Conservation (phyloP, 192 early-diverging fungal genomes). For the Podila clonocystis region DNA sequence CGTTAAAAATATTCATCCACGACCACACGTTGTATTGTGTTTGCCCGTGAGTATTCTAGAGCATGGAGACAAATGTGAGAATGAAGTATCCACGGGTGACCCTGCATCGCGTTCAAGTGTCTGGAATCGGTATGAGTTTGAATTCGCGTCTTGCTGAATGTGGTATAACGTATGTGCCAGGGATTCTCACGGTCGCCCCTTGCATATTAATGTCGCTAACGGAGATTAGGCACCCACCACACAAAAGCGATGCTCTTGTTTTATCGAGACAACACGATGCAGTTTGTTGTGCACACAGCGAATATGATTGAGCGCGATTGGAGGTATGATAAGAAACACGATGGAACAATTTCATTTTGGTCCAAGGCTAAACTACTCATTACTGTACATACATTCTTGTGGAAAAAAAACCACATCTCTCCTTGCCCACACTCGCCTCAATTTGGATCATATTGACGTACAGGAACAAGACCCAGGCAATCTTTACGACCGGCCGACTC, state of each 20-base stretch:
- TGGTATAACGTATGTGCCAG: not conserved
- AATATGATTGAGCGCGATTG: conserved; percentile 72
- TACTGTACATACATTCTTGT: not conserved
- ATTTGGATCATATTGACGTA: no score
- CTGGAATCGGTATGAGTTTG: conserved; percentile 25
- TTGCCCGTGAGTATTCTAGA: conserved; percentile 4
- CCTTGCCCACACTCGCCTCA: no score
- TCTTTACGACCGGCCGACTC: conserved; percentile 60
- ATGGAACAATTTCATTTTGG: not conserved
- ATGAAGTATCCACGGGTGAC: conserved; percentile 13
- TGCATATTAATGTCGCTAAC: not conserved
- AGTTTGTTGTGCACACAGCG: conserved; percentile 70
- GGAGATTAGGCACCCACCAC: conserved; percentile 64
- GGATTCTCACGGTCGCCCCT: not conserved
- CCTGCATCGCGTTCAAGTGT: conserved; percentile 26
- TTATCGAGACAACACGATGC: conserved; percentile 54
- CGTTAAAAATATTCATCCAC: not conserved
- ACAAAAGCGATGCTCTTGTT: conserved; percentile 72
- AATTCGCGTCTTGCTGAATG: not conserved
- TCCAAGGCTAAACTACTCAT: not conserved
- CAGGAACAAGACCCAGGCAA: conserved; percentile 68
- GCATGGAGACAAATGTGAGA: conserved; percentile 15
- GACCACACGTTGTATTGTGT: not conserved
- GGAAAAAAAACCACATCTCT: not conserved
- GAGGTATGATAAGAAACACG: conserved; percentile 57